Evolutionary conservation across 768 basidiomycete species (phyloP).

Genomic region (Russula brevipes): DNA sequence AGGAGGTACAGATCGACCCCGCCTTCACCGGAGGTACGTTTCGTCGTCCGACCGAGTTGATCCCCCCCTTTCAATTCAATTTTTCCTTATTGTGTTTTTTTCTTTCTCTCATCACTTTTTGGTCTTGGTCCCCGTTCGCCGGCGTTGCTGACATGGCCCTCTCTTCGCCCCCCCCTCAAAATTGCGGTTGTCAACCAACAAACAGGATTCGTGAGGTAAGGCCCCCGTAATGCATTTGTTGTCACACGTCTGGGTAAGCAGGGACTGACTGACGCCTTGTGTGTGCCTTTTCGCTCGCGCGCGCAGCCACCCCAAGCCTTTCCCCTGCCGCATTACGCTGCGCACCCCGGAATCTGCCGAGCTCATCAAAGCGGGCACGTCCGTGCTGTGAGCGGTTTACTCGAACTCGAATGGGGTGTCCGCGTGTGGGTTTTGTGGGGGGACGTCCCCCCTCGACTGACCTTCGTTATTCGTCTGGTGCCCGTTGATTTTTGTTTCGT

Average conservation of each 20-base stretch:
- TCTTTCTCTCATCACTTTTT: not conserved
- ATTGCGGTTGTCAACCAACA: too few species aligned
- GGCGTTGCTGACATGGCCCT: not conserved
- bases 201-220: slow-evolving; percentile 22
- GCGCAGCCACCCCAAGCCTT: slow-evolving; percentile 21
- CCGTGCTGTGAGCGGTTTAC: not conserved
- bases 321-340: slow-evolving; percentile 17
- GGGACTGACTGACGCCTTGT: not conserved
- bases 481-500: too few species aligned
- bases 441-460: too few species aligned
- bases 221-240: not conserved
- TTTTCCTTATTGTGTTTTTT: not conserved
- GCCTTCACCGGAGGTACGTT: slow-evolving; percentile 23
- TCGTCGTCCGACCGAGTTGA: too few species aligned
- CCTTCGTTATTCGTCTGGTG: too few species aligned
- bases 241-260: not conserved
- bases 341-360: slow-evolving; percentile 17
- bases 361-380: slow-evolving; percentile 19
- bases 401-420: too few species aligned
- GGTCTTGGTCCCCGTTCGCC: too few species aligned
- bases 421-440: too few species aligned
- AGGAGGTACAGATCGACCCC: slow-evolving; percentile 16
- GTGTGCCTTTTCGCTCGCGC: not conserved
- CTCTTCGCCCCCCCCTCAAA: too few species aligned
- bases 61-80: not conserved